Conservation (phyloP, 2,329 filamentous ascomycete genomes). For the Penicillium sp. region DNA sequence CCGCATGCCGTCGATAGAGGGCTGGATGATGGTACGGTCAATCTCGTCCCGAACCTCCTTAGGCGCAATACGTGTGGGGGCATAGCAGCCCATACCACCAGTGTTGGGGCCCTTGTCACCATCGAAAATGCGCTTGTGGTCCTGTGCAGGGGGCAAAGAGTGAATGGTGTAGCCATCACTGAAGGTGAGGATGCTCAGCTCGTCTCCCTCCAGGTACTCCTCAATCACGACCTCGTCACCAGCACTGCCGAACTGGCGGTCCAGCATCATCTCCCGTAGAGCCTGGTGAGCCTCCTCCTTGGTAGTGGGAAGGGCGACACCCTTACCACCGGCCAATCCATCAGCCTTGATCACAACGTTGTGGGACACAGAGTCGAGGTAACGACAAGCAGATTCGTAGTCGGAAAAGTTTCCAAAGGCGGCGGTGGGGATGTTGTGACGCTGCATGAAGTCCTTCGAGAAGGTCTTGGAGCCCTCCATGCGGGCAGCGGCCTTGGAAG, state of each 20-base stretch:
- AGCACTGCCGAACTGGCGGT: constrained; percentile 80
- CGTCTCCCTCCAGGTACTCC: constrained; percentile 87
- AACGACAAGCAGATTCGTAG: constrained; percentile 70
- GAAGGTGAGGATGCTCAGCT: constrained; percentile 88
- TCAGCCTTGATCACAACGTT: constrained; percentile 91
- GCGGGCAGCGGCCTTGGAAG: constrained; percentile 76
- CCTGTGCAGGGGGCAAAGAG: constrained; percentile 86
- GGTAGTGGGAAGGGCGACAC: constrained; percentile 81
- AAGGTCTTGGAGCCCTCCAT: constrained; percentile 98
- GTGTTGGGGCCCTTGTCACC: constrained; percentile 91
- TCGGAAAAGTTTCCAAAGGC: constrained; percentile 85
- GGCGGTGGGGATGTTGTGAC: constrained; percentile 85
- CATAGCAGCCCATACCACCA: constrained; percentile 97
- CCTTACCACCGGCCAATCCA: constrained; percentile 90
- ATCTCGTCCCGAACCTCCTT: constrained; percentile 75
- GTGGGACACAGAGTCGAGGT: constrained; percentile 71
- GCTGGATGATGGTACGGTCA: constrained; percentile 79
- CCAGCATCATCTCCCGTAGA: constrained; percentile 86
- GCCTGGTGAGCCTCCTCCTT: constrained; percentile 81
- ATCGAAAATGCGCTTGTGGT: constrained; percentile 94
- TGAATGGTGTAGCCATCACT: constrained; percentile 83
- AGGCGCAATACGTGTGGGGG: constrained; percentile 78
- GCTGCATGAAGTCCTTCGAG: constrained; percentile 96
- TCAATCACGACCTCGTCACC: constrained; percentile 94
- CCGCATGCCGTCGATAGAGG: constrained; percentile 86